A percentile compares a stretch with the other conserved stretches of the same genome.
These are phyloP conservation scores for Arabidopsis hybrid DNA, from an alignment of 441 rosid genomes.

Conservation along the genomic window DNA sequence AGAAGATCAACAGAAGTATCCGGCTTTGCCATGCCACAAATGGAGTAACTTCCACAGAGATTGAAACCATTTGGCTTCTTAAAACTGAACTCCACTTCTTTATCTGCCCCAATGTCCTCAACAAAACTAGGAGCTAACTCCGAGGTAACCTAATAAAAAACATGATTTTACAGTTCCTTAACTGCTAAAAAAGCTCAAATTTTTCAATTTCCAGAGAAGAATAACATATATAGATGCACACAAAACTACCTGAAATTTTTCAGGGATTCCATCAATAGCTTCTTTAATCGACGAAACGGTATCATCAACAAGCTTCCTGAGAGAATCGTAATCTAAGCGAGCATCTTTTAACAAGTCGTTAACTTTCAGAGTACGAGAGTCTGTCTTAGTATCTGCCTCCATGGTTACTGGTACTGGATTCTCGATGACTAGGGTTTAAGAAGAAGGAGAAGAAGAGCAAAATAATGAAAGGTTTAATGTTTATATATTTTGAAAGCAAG, in stretches of 20 bases:
- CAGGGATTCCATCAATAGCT: conserved; percentile 58
- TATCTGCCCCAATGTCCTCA: conserved; percentile 79
- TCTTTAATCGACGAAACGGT: conserved; percentile 62
- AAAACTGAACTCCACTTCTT: conserved; percentile 72
- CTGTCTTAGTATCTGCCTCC: conserved; percentile 43
- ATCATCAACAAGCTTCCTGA: conserved; percentile 64
- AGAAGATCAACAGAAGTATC: conserved; percentile 73
- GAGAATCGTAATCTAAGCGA: conserved; percentile 51
- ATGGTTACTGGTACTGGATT: conserved; percentile 18
- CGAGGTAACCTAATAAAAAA: conserved; percentile 60
- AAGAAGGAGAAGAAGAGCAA: neutral
- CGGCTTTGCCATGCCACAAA: conserved; percentile 67
- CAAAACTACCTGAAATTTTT: conserved; percentile 58
- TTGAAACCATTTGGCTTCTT: conserved; percentile 67
- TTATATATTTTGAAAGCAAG: neutral
- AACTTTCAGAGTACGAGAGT: conserved; percentile 63
- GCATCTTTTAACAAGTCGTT: conserved; percentile 78
- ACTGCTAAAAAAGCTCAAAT: neutral
- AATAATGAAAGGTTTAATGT: neutral
- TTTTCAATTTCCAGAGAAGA: neutral
- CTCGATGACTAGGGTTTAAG: conserved; percentile 18
- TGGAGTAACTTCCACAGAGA: conserved; percentile 82
- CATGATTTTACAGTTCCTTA: neutral
- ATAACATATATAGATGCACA: neutral
- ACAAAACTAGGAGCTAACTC: conserved; percentile 73